Evolutionary conservation across 164 flowering plant species (phyloP).

Genomic region (Magnolia sinica): DNA sequence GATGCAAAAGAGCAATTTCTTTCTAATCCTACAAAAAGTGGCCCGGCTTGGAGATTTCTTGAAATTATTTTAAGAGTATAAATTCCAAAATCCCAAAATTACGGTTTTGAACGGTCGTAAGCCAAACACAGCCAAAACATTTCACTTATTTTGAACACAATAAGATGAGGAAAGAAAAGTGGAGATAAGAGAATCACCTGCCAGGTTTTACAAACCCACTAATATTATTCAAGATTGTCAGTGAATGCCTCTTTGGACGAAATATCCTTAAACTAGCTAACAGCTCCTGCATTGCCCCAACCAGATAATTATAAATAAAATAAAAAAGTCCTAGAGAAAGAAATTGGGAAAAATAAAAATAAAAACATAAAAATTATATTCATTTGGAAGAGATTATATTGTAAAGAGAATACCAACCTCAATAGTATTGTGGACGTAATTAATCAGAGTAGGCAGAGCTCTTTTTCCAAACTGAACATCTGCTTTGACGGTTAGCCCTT

Average conservation of each 20-base stretch:
- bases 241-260: slow-evolving; percentile 41
- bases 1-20: no score
- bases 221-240: slow-evolving; percentile 54
- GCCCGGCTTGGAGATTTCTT: no score
- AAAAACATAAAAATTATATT: neutral
- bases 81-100: no score
- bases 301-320: neutral
- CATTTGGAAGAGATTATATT: no score
- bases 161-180: no score
- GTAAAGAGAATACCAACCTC: slow-evolving; percentile 45
- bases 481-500: slow-evolving; percentile 52
- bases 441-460: slow-evolving; percentile 80
- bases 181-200: slow-evolving; percentile 41
- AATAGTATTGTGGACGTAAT: slow-evolving; percentile 41
- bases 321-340: neutral
- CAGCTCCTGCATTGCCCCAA: slow-evolving; percentile 34
- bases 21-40: no score
- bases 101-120: no score
- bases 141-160: no score
- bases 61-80: no score
- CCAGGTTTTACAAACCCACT: slow-evolving; percentile 71
- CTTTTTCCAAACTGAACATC: slow-evolving; percentile 63
- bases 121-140: no score
- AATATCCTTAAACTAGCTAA: slow-evolving; percentile 40
- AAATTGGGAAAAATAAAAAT: neutral